Base-by-base conservation (phyloP, 2,329 filamentous ascomycete genomes). In the Tolypocladium tundrense region DNA sequence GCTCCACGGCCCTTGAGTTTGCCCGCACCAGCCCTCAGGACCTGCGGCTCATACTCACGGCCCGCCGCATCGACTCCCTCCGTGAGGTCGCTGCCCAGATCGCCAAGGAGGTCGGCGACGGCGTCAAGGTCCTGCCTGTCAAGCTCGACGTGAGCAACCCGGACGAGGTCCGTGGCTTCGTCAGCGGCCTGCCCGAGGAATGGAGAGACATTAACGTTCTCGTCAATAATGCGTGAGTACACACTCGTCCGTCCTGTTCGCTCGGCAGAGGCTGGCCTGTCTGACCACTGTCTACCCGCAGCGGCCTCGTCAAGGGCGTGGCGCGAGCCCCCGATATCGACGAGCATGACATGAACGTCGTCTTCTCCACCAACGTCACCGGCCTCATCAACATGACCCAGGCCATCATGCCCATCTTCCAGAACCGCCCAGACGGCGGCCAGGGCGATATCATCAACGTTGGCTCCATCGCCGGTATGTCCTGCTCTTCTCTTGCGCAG, bases 381-480 rank as follows among this genome's bases (percentile, higher is more conserved):
- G 94, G 94, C 35, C 80, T 99, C 40, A 94, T 99, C 77, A 90
- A 93, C 78, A 90, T 97, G 88, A 97, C 94, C 0, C 94, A 99
- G 78, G 90, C 90, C 52, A 79, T 97, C 48, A 74, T 97, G 21
- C 85, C 89, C 56, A 86, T 91, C 70, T 95, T 92, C 80, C 88
- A 91, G 73, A 79, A 83, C 65, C 89, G 82, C 72, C 83, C 75
- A 69, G 81, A 93, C 58, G 87, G 88, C 59, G 92, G 91, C 58
- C 78, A 82, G 50, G 93, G 93, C 66, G 94, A 97, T 70, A 92
- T 99, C 70, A 96, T 99, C 77, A 97, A 97, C 69, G 76, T 97
- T 68, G 92, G 92, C 61, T 91, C 87, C 64, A 92, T 96, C 68
- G 92, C 92, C n/a, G 92, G 72, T 71, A 60, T n/a, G 64, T 54